These are phyloP conservation scores for Crithidia acanthocephali DNA, from an alignment of 208 protist species.

Conservation along the genomic window DNA sequence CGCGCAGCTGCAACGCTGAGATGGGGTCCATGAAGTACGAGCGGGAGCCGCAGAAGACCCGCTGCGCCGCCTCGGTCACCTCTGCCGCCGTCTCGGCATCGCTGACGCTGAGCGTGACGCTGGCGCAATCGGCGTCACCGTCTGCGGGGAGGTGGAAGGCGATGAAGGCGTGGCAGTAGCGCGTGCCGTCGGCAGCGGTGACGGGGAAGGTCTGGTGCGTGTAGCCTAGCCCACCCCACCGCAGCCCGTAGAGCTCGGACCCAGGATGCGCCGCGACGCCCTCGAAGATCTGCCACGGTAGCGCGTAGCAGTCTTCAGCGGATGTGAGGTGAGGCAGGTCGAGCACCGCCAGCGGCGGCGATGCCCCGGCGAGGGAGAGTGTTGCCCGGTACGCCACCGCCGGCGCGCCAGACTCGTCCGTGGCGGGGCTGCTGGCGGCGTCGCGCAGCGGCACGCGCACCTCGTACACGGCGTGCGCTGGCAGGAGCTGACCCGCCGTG, in stretches of 20 bases:
- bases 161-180: constrained; percentile 29
- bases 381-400: not conserved
- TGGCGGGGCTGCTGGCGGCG: not conserved
- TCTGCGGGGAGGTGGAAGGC: constrained; percentile 11
- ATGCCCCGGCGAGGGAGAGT: not conserved
- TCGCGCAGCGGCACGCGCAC: constrained; percentile 5
- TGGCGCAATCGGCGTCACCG: not conserved
- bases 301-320: constrained; percentile 9
- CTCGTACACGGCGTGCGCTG: constrained; percentile 28
- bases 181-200: not conserved
- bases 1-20: constrained; percentile 36
- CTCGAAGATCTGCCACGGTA: constrained; percentile 25
- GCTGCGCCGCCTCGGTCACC: not conserved
- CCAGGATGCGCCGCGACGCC: not conserved
- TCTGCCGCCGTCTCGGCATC: not conserved
- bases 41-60: constrained; percentile 49
- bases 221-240: constrained; percentile 31
- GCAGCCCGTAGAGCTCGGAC: constrained; percentile 13
- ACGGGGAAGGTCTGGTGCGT: constrained; percentile 10
- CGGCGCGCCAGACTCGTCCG: not conserved
- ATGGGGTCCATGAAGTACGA: constrained; percentile 53
- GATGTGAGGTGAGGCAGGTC: constrained; percentile 7
- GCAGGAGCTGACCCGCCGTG: not conserved
- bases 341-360: constrained; percentile 1
- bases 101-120: constrained; percentile 2